phyloP scores from a whole-genome alignment of 106 monocot genomes.

The Platanthera guangdongensis region DNA sequence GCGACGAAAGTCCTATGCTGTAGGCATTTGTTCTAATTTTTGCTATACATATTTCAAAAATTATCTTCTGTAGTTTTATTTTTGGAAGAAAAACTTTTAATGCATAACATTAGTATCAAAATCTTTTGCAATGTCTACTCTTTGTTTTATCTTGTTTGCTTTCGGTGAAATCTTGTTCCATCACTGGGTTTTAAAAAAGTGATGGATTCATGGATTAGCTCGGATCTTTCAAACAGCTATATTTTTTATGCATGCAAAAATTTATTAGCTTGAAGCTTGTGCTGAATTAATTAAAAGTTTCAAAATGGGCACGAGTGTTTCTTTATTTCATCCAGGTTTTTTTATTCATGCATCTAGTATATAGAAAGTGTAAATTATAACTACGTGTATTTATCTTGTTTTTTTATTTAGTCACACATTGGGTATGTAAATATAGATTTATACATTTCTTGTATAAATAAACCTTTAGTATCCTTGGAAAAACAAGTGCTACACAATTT shows the following conservation, averaged over 20 bases:
- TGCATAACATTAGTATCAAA: not conserved
- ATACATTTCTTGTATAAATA: no score
- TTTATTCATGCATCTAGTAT: not conserved
- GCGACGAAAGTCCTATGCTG: slow-evolving; percentile 92
- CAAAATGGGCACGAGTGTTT: not conserved
- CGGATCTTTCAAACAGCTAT: not conserved
- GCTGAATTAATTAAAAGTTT: not conserved
- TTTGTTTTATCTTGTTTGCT: not conserved
- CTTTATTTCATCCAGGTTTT: not conserved
- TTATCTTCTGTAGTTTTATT: not conserved
- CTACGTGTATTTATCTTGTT: no score
- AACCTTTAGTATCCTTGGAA: no score
- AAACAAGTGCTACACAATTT: no score
- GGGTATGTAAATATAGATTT: no score
- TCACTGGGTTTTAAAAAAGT: not conserved
- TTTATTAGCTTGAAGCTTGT: not conserved
- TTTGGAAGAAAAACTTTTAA: not conserved
- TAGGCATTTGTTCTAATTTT: slow-evolving; percentile 36
- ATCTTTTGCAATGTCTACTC: not conserved
- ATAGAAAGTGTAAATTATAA: no score
- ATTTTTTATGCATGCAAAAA: not conserved
- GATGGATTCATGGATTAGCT: not conserved
- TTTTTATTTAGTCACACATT: no score
- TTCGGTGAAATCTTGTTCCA: not conserved
- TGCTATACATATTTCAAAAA: not conserved